These are phyloP conservation scores for Hypericum perforatum DNA, from an alignment of 345 rosid species.

Conservation along the genomic window DNA sequence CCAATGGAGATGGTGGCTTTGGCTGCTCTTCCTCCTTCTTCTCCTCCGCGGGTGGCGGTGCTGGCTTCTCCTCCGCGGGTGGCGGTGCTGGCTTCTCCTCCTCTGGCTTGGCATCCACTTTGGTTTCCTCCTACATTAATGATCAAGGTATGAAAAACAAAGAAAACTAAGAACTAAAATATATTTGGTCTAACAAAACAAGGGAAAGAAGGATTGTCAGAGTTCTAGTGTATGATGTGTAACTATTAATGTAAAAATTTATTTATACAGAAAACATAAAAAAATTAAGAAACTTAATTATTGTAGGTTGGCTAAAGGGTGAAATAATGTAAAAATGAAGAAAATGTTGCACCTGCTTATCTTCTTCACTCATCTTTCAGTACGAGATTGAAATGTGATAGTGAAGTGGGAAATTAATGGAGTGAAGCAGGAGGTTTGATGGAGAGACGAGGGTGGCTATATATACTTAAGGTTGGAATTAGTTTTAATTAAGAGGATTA, in stretches of 20 bases:
- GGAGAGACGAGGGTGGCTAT: constrained; percentile 4
- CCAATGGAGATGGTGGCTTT: constrained; percentile 53
- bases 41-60: background rate
- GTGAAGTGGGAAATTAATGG: background rate
- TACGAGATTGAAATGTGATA: background rate
- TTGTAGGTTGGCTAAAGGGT: background rate
- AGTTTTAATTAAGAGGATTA: background rate
- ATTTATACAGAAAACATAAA: background rate
- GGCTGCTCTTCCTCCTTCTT: constrained; percentile 29
- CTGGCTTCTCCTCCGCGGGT: constrained; percentile 16
- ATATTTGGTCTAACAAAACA: too few relatives aligned
- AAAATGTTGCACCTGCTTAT: constrained; percentile 41
- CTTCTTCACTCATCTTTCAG: constrained; percentile 63
- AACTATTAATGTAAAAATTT: too few relatives aligned
- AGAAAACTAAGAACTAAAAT: too few relatives aligned
- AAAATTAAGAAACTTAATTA: background rate
- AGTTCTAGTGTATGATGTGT: too few relatives aligned
- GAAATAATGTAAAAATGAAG: background rate
- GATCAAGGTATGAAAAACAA: too few relatives aligned
- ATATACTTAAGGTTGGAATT: background rate
- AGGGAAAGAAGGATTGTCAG: too few relatives aligned
- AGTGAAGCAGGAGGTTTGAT: background rate
- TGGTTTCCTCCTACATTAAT: constrained; percentile 22
- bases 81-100: constrained; percentile 18
- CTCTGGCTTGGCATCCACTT: constrained; percentile 34